Percentiles rank a stretch among this genome's conserved stretches.
Conservation (phyloP, 306 rosid genomes). For the Vigna nakashimae region DNA sequence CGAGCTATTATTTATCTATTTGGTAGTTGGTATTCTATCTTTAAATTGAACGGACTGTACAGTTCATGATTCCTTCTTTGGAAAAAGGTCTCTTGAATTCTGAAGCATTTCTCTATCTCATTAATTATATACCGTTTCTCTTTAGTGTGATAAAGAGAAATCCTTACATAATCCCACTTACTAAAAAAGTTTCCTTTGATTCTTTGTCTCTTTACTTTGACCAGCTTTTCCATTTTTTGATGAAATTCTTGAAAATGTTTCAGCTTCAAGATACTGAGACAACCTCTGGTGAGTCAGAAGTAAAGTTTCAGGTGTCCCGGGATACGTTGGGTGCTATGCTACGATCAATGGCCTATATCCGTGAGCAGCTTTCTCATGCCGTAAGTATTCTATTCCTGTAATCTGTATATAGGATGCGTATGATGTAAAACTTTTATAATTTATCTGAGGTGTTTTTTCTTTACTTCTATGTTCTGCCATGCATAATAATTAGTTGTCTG, state of each 20-base stretch:
- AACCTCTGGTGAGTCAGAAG: conserved; percentile 93
- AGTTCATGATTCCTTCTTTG: not conserved
- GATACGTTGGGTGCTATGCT: conserved; percentile 98
- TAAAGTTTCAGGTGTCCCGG: conserved; percentile 93
- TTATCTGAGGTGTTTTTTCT: not conserved
- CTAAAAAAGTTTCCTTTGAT: conserved; percentile 1
- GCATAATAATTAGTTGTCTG: not conserved
- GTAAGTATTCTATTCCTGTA: conserved; percentile 60
- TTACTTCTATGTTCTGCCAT: not conserved
- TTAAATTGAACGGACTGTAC: not conserved
- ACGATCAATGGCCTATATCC: conserved; percentile 97
- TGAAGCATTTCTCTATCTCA: not conserved
- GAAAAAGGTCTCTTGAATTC: not conserved
- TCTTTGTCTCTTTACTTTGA: conserved; percentile 2
- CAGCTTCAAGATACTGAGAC: conserved; percentile 98
- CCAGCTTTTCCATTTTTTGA: conserved; percentile 21
- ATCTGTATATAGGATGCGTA: conserved; percentile 18
- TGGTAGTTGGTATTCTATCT: not conserved
- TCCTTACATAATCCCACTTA: not conserved
- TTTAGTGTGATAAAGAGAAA: not conserved
- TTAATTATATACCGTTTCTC: conserved; percentile 21
- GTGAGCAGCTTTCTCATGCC: conserved; percentile 86
- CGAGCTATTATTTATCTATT: too few relatives aligned
- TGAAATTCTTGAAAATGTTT: conserved; percentile 34
- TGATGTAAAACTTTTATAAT: conserved; percentile 13